These are phyloP conservation scores for Phaeosphaeriaceae sp. DNA, from an alignment of 2,329 filamentous ascomycete genomes.

Conservation along the genomic window DNA sequence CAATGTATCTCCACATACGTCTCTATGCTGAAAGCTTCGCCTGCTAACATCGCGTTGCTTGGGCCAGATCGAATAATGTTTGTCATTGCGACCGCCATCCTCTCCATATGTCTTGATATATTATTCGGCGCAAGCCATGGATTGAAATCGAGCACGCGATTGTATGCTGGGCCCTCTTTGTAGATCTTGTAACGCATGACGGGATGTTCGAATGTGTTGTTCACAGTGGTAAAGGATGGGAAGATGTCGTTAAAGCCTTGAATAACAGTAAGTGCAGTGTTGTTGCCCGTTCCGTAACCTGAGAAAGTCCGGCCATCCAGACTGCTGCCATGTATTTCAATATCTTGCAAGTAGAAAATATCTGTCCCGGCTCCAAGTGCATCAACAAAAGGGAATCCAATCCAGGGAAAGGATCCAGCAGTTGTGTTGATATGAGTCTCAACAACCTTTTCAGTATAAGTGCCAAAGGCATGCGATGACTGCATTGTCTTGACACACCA, in stretches of 20 bases:
- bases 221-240: not conserved
- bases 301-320: not conserved
- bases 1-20: conserved; percentile 38
- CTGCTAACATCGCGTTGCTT: conserved; percentile 8
- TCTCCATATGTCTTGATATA: conserved; percentile 23
- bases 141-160: conserved; percentile 10
- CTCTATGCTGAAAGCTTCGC: conserved; percentile 23
- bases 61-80: conserved; percentile 22
- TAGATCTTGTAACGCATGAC: not conserved
- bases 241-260: not conserved
- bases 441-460: conserved; percentile 26
- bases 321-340: not conserved
- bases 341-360: not conserved
- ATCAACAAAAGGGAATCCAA: not conserved
- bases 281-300: not conserved
- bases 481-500: conserved; percentile 40
- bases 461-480: conserved; percentile 22
- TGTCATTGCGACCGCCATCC: conserved; percentile 23
- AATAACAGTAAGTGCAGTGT: too few relatives aligned
- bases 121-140: conserved; percentile 21
- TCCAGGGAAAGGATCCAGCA: too few relatives aligned
- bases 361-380: not conserved
- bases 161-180: not conserved
- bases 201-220: not conserved
- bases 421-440: conserved; percentile 10